phyloP scores from a whole-genome alignment of 2,329 filamentous ascomycete genomes.

The Zopfia rhizophila region DNA sequence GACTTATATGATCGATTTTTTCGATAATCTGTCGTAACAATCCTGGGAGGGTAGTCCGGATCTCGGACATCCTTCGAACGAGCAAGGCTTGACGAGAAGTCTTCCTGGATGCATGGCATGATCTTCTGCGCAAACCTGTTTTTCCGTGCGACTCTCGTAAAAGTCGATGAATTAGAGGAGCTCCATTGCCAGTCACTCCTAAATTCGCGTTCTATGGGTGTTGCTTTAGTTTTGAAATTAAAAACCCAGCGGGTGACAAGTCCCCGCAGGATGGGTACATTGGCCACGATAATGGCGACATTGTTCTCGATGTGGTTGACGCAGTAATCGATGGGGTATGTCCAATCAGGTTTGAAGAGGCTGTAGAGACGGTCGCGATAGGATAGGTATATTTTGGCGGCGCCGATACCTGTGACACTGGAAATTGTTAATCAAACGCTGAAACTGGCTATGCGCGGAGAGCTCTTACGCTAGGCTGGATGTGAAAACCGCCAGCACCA shows the following conservation, averaged over 20 bases:
- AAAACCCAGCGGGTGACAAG: constrained; percentile 54
- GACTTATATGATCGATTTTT: constrained; percentile 38
- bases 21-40: constrained; percentile 34
- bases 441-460: background rate
- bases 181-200: constrained; percentile 42
- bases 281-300: constrained; percentile 54
- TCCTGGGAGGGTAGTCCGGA: constrained; percentile 31
- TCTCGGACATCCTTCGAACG: constrained; percentile 29
- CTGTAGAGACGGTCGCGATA: constrained; percentile 53
- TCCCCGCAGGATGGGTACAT: constrained; percentile 53
- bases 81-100: constrained; percentile 47
- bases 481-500: constrained; percentile 52
- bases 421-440: constrained; percentile 15
- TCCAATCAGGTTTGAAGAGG: constrained; percentile 51
- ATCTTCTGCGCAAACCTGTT: constrained; percentile 43
- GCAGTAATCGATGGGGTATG: constrained; percentile 54
- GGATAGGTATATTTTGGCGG: constrained; percentile 52
- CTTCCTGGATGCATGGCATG: constrained; percentile 47
- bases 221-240: constrained; percentile 47
- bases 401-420: constrained; percentile 52
- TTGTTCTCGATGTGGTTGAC: constrained; percentile 56
- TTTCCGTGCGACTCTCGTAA: constrained; percentile 33
- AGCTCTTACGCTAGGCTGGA: constrained; percentile 50
- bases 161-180: constrained; percentile 36
- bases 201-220: constrained; percentile 44